These are phyloP conservation scores for Melanomma pulvis-pyrius DNA, from an alignment of 495 filamentous ascomycete species.

Conservation along the genomic window DNA sequence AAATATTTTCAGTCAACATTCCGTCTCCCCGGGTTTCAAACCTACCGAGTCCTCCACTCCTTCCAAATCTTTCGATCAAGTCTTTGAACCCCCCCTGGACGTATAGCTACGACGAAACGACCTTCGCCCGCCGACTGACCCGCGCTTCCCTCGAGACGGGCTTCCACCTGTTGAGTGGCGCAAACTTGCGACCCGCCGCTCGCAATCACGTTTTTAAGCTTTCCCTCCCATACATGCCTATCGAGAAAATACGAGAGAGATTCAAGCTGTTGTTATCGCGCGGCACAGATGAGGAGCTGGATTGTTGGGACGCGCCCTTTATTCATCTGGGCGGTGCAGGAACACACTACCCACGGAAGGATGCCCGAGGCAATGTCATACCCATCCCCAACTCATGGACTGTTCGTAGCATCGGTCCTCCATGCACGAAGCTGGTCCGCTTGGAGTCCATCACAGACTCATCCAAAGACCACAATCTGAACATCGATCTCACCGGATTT, in stretches of 20 bases:
- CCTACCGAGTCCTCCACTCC: constrained; percentile 15
- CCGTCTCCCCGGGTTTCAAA: constrained; percentile 18
- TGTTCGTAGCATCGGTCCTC: constrained; percentile 40
- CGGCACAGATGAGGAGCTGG: constrained; percentile 54
- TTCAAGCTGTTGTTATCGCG: constrained; percentile 50
- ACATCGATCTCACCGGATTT: constrained; percentile 40
- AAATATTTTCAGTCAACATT: constrained; percentile 5
- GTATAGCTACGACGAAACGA: constrained; percentile 63
- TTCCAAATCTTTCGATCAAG: constrained; percentile 22
- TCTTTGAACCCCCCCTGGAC: constrained; percentile 44
- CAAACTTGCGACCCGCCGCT: constrained; percentile 53
- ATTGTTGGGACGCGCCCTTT: constrained; percentile 65
- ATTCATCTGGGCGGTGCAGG: constrained; percentile 70
- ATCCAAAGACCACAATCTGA: constrained; percentile 28
- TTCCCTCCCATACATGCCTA: constrained; percentile 58
- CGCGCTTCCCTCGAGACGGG: constrained; percentile 66
- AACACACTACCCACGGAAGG: constrained; percentile 58
- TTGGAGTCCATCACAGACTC: constrained; percentile 38
- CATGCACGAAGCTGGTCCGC: constrained; percentile 44
- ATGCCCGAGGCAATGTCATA: constrained; percentile 39
- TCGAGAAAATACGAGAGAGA: constrained; percentile 52
- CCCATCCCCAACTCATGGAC: constrained; percentile 43
- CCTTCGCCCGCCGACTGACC: constrained; percentile 73
- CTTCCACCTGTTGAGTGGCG: constrained; percentile 60
- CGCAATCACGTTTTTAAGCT: constrained; percentile 68